A percentile compares a stretch with the other conserved stretches of the same genome.
Conservation (phyloP, 2,329 filamentous ascomycete species). For the Calonectria honghensis region DNA sequence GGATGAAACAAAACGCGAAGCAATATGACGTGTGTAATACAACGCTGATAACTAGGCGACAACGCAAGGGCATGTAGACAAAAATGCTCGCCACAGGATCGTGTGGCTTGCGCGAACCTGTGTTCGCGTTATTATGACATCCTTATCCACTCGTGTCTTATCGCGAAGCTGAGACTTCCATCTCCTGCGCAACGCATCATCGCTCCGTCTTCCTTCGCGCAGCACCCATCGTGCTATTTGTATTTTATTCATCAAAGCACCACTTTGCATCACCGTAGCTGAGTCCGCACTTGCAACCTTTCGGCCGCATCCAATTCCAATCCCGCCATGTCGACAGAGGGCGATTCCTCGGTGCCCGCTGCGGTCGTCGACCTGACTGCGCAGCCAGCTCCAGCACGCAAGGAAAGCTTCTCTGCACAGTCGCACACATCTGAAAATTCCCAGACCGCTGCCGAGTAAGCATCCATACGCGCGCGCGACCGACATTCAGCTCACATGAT, state of each 20-base stretch:
- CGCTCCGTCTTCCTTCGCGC: constrained; percentile 26
- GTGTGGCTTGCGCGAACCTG: accelerated
- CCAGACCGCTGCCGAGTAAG: constrained; percentile 83
- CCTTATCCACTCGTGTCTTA: constrained; percentile 18
- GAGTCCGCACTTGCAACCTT: background rate
- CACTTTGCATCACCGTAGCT: constrained; percentile 13
- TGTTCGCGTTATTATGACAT: constrained; percentile 47
- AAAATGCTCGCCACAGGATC: constrained; percentile 19
- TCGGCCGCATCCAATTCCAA: constrained; percentile 10
- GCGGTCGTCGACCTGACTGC: constrained; percentile 50
- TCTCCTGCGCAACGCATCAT: constrained; percentile 16
- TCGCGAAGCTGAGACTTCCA: constrained; percentile 30
- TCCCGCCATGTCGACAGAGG: constrained; percentile 63
- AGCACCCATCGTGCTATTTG: background rate
- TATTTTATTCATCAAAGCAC: background rate
- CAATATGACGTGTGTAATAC: background rate
- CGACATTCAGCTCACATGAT: constrained; percentile 18
- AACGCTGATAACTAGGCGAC: background rate
- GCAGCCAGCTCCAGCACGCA: constrained; percentile 62
- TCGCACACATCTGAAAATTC: constrained; percentile 76
- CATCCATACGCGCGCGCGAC: background rate
- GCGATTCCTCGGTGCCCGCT: constrained; percentile 54
- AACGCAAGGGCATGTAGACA: background rate
- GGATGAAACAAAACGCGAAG: background rate
- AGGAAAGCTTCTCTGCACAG: constrained; percentile 75